Evolutionary conservation across 1,284 basidiomycete genomes (phyloP), one percentile per base, ranked within the genome.

Genomic region (Irpex sp.): DNA sequence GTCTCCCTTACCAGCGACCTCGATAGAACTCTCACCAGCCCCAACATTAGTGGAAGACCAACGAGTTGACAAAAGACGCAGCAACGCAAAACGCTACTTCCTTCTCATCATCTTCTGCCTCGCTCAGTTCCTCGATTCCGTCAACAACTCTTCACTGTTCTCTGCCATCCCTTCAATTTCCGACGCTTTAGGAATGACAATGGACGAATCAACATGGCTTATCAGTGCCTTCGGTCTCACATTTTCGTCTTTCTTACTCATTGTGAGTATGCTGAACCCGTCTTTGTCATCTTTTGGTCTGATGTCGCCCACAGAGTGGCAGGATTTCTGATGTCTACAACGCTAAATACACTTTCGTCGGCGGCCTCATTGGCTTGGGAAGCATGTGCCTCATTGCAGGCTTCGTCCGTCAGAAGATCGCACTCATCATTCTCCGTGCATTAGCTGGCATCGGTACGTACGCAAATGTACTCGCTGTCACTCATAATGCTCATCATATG

Each of bases 91-190:
- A 53, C 68, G 69, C 33, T 73, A 73, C 49, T 52, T 74, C 16
- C 63, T 81, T 7, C 70, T 82, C 19, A 57, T 71, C n/a, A 66
- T 78, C 39, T 79, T 80, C 64, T 80, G 80, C 59, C 70, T 76
- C 19, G 77, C 79, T 4, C 77, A 80, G 62, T 80, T 78, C 67
- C 68, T 83, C 63, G 79, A 78, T 39, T 67, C 80, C 10, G 77
- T 81, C 74, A 79, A 78, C 70, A 82, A 78, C 66, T 77, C 80
- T 5, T 74, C 77, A 1, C 70, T 82, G 57, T 78, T 79, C 64
- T 74, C 79, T 2, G 77, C 78, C 60, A 75, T 81, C 47, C 79
- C 79, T 8, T 64, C 67, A 19, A 67, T 73, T 16, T 67, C 68
- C 10, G 61, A 47, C 21, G 65, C 64, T 6, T 64, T 74, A 35